These are phyloP conservation scores for Cryptococcus sp. DNA, from an alignment of 1,284 basidiomycete species.

Conservation along the genomic window DNA sequence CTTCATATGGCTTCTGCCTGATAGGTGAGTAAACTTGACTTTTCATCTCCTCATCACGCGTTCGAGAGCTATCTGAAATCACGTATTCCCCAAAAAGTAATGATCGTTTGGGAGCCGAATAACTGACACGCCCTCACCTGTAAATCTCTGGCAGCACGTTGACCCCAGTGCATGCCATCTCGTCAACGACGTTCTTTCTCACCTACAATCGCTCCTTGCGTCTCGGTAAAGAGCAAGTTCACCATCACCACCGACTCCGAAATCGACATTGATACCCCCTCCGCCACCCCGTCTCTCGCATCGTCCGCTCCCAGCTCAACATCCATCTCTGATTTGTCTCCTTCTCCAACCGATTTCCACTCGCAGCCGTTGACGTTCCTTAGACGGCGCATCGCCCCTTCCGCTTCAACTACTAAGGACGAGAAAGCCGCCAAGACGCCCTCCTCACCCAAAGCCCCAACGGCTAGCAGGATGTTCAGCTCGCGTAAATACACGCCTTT, in stretches of 20 bases:
- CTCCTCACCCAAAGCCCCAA: conserved; percentile 15
- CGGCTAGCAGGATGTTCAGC: conserved; percentile 39
- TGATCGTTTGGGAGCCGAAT: too few species aligned
- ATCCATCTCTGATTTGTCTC: background rate
- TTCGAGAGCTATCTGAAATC: too few species aligned
- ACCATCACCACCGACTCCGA: background rate
- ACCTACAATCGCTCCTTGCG: background rate
- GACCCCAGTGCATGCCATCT: too few species aligned
- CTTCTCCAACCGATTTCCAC: background rate
- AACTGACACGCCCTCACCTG: too few species aligned
- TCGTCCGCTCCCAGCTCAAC: background rate
- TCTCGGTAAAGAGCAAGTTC: background rate
- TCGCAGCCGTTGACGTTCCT: background rate
- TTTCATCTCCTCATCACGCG: too few species aligned
- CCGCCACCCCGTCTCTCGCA: conserved; percentile 1
- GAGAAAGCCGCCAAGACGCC: conserved; percentile 11
- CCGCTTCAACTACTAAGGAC: too few species aligned
- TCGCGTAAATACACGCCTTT: conserved; percentile 47
- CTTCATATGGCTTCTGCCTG: too few species aligned
- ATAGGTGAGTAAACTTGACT: too few species aligned
- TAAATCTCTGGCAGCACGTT: too few species aligned
- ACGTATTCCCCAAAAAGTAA: too few species aligned
- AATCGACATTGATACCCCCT: conserved; percentile 1
- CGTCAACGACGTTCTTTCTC: too few species aligned
- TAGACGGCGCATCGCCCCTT: background rate